Percentiles rank a stretch among this genome's conserved stretches.
Conservation (phyloP, 1,284 basidiomycete genomes). For the Pascua sp. region DNA sequence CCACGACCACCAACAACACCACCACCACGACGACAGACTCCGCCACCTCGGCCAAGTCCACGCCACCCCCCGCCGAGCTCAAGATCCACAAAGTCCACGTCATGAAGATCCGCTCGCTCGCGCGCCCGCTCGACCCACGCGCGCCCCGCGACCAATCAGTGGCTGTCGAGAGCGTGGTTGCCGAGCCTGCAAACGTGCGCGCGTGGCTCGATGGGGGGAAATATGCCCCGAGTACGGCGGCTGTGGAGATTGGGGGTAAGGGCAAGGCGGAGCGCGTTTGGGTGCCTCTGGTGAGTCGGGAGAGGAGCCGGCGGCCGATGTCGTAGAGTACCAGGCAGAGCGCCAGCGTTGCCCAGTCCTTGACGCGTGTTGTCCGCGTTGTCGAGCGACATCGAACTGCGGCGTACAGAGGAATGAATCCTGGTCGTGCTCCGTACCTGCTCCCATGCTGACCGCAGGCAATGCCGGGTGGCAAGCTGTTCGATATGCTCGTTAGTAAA, state of each 20-base stretch:
- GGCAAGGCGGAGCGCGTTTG: slow-evolving; percentile 18
- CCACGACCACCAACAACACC: no score
- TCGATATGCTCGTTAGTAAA: slow-evolving; percentile 21
- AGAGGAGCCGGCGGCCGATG: no score
- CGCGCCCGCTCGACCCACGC: slow-evolving; percentile 26
- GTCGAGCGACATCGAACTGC: no score
- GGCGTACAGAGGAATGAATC: no score
- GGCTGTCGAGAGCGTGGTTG: slow-evolving; percentile 37
- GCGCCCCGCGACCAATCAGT: slow-evolving; percentile 11
- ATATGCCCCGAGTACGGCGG: slow-evolving; percentile 14
- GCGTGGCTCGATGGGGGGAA: slow-evolving; percentile 15
- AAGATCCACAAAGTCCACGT: slow-evolving; percentile 40
- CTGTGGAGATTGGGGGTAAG: neutral
- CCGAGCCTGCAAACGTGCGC: slow-evolving; percentile 10
- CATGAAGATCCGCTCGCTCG: slow-evolving; percentile 29
- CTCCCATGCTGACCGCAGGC: slow-evolving; percentile 11
- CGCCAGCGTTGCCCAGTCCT: no score
- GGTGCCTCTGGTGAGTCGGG: slow-evolving; percentile 24
- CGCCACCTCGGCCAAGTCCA: neutral
- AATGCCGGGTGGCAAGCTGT: slow-evolving; percentile 28
- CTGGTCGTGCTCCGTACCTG: no score
- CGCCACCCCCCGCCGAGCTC: slow-evolving; percentile 11
- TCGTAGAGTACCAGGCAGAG: no score
- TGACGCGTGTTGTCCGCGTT: no score
- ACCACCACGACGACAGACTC: no score